Evolutionary conservation across 371 early-diverging fungal genomes (phyloP), one percentile per base, ranked within the genome.

Genomic region (Encephalitozoon hellem): DNA sequence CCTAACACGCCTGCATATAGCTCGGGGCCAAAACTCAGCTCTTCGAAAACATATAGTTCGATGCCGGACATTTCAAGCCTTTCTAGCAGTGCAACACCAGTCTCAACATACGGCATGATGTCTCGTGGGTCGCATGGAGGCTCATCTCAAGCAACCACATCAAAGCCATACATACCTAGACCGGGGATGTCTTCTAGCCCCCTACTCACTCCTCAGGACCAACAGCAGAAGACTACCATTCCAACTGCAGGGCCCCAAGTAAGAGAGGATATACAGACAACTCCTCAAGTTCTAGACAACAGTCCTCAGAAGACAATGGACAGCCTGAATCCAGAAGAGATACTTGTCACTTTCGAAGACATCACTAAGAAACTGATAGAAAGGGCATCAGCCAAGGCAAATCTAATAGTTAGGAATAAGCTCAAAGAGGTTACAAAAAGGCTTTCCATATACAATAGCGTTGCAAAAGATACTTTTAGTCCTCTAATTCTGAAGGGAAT

Each of bases 401-500:
- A 72, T 38, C 34, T 72, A 4, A 72, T 72, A 26, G 51, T 72
- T 18, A 65, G 64, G 4, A 72, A 63, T 49, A 72, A 72, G 65
- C 63, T 72, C 11, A 72, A 72, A 41, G 73, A 72, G 45, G 65
- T 65, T 5, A 38, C 41, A 5, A 49, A 65, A 32, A 63, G 64
- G 25, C 34, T 72, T 63, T 8, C 39, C 11, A 26, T 72, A 18
- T 72, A 64, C 47, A 15, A 51, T 11, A 39, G 65, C 15, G 34
- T 42, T 18, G 18, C 63, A n/a, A 72, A 39, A 34, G 18, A 64
- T 4, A 42, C 49, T 5, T 51, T 72, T n/a, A 39, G 47, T 11
- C 11, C 41, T 6, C 4, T 8, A 8, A n/a, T 72, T 8, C 18
- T 72, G 4, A 23, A n/a, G 12, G 65, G 34, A 21, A 63, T 72